Evolutionary conservation across 2,329 filamentous ascomycete genomes (phyloP), one percentile per base, ranked within the genome.

Genomic region (Trematosphaeria pertusa): DNA sequence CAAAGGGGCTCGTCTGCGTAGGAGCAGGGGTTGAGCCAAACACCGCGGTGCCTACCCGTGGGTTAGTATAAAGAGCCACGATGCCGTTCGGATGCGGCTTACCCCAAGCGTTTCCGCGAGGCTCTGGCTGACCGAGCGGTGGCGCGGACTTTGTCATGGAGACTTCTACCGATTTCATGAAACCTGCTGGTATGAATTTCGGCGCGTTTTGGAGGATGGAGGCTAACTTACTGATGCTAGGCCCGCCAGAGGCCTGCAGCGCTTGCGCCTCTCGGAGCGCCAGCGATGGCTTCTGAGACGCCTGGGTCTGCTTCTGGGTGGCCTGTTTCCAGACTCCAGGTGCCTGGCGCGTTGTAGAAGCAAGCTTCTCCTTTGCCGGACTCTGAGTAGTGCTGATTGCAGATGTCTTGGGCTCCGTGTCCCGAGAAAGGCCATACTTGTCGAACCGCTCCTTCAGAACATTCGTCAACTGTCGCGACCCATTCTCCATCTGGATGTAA

Each of bases 401-500:
- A n/a, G 32, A 6, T 5, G 8, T n/a, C 18, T 17, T 4, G 28
- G 22, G 22, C 7, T 47, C 39, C 22, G 17, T 30, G 2, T 20
- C 30, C n/a, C n/a, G n/a, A n/a, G n/a, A n/a, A 7, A 43, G 19
- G 9, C 48, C 38, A 21, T 42, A 42, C 11, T 36, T 43, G n/a
- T 40, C 35, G 5, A 33, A 10, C 8, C 42, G 31, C 24, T 22
- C 11, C 47, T 38, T 24, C 7, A 50, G 28, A 8, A 32, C 22
- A 11, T 37, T 17, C 1, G 26, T 42, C 17, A 50, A 42, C 17
- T 42, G 32, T 28, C 34, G 37, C 15, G 47, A 42, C 33, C 46
- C 47, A 26, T 33, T 37, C 33, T 50, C 47, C 15, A 34, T 5
- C 20, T 34, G 43, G 10, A 50, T 46, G 1, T 22, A 11, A n/a